phyloP scores from a whole-genome alignment of 169 alveolate genomes.

The Cryptosporidium ryanae region DNA sequence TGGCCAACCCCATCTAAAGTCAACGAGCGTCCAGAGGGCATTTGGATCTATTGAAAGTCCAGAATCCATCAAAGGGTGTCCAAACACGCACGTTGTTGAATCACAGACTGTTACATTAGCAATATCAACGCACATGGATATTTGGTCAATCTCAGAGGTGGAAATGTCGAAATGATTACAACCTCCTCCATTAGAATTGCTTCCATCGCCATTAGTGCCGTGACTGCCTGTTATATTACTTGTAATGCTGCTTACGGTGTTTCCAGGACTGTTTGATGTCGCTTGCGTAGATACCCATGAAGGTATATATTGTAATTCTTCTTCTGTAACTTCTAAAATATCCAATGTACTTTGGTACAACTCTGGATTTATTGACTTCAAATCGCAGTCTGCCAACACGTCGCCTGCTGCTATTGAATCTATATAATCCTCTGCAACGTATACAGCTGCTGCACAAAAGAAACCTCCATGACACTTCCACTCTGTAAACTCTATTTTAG shows the following conservation, averaged over 20 bases:
- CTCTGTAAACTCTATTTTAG: conserved; percentile 88
- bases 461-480: conserved; percentile 92
- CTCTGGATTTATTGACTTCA: conserved; percentile 82
- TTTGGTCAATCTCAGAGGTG: conserved; percentile 13
- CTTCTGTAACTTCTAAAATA: conserved; percentile 81
- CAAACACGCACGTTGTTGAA: conserved; percentile 48
- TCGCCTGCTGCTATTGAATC: conserved; percentile 87
- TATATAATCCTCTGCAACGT: conserved; percentile 89
- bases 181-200: too few relatives aligned
- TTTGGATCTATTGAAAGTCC: conserved; percentile 39
- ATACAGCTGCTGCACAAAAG: conserved; percentile 90
- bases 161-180: conserved; percentile 13
- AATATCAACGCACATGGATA: conserved; percentile 55
- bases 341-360: conserved; percentile 80
- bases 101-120: conserved; percentile 62
- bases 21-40: conserved; percentile 54
- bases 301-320: conserved; percentile 75
- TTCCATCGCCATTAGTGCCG: neutral
- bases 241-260: neutral
- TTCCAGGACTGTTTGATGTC: conserved; percentile 6
- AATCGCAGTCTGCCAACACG: conserved; percentile 81
- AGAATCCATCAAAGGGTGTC: conserved; percentile 63
- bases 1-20: conserved; percentile 71
- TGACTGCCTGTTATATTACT: too few relatives aligned
- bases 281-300: conserved; percentile 61